These are phyloP conservation scores for Diplodia intermedia DNA, from an alignment of 2,329 filamentous ascomycete species.

Conservation along the genomic window DNA sequence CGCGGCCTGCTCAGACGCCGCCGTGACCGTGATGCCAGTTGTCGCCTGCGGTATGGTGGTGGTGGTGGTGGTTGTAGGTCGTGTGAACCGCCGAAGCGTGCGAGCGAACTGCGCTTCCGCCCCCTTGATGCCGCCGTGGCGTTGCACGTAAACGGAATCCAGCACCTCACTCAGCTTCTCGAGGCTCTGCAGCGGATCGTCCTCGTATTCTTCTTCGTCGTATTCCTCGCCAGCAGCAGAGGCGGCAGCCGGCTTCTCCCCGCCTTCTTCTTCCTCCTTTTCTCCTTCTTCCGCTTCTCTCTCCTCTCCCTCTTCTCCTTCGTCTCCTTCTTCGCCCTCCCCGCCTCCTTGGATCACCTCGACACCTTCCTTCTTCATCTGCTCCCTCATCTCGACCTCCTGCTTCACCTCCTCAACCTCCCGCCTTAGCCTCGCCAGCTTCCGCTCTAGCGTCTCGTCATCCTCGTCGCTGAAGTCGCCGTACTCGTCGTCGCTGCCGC, in stretches of 20 bases:
- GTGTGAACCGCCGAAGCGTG: constrained; percentile 46
- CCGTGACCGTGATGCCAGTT: constrained; percentile 12
- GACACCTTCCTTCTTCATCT: constrained; percentile 42
- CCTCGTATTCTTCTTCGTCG: constrained; percentile 47
- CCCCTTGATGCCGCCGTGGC: constrained; percentile 45
- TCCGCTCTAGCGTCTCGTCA: constrained; percentile 77
- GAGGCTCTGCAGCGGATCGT: constrained; percentile 63
- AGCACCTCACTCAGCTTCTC: constrained; percentile 74
- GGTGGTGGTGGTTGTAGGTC: constrained; percentile 5
- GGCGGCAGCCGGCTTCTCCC: neutral
- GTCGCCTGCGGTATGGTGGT: constrained; percentile 14
- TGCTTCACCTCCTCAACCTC: constrained; percentile 73
- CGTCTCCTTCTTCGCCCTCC: constrained; percentile 45
- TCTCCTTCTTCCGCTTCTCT: constrained; percentile 51
- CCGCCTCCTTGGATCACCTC: constrained; percentile 53
- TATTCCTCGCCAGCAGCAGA: constrained; percentile 46
- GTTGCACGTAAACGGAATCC: constrained; percentile 64
- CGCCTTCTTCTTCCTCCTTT: constrained; percentile 50
- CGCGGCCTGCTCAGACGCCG: constrained; percentile 41
- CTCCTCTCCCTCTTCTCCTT: constrained; percentile 42
- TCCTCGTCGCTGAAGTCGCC: constrained; percentile 82
- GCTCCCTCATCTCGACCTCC: constrained; percentile 60
- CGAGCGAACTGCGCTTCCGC: constrained; percentile 47
- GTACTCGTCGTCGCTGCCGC: constrained; percentile 63
- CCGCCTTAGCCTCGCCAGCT: constrained; percentile 79